Percentiles rank a stretch among this genome's conserved stretches.
Conservation (phyloP, 164 flowering plant species). For the Magnolia officinalis region DNA sequence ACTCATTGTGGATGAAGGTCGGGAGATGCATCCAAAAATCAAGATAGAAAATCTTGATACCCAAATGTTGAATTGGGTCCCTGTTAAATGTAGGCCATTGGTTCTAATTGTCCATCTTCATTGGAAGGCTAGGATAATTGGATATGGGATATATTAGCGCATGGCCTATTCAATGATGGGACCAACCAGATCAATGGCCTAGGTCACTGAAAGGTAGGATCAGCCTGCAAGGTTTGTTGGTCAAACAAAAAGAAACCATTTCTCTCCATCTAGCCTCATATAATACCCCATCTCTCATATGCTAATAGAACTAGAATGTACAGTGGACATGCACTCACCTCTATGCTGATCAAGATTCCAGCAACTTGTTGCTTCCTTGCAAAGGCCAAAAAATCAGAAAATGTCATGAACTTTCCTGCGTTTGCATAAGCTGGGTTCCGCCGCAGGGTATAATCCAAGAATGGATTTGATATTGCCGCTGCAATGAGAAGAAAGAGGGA, state of each 20-base stretch:
- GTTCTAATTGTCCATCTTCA: background rate
- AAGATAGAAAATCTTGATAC: background rate
- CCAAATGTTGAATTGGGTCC: too few species aligned
- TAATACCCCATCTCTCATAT: too few species aligned
- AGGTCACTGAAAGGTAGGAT: background rate
- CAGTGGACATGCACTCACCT: constrained; percentile 23
- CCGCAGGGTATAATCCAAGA: background rate
- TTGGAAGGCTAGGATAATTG: background rate
- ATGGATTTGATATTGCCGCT: constrained; percentile 36
- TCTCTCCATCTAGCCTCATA: too few species aligned
- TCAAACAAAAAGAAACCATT: too few species aligned
- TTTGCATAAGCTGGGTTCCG: constrained; percentile 34
- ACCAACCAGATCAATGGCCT: background rate
- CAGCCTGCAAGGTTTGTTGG: background rate
- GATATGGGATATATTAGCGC: too few species aligned
- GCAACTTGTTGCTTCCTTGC: constrained; percentile 24
- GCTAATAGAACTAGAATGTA: background rate
- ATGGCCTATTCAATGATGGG: background rate
- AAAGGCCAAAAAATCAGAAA: constrained; percentile 31
- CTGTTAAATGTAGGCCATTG: background rate
- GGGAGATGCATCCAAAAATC: background rate
- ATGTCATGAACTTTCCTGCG: constrained; percentile 27
- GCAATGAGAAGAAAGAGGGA: constrained; percentile 10
- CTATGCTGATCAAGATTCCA: constrained; percentile 39
- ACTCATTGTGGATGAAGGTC: background rate